Evolutionary conservation across 1,284 basidiomycete genomes (phyloP).

Genomic region (Clitocybe nebularis): DNA sequence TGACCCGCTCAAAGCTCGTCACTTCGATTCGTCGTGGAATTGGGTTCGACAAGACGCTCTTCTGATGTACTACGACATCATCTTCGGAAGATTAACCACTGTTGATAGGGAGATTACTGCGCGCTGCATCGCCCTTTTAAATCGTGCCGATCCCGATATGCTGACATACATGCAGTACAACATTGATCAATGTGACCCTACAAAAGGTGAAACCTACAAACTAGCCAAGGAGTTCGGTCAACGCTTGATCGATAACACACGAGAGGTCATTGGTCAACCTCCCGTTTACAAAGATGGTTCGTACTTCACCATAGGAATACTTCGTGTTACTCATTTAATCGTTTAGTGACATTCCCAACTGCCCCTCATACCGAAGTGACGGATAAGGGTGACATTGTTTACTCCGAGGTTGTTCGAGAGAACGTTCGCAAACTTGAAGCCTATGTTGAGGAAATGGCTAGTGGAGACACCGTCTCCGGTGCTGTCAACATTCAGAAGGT

Average conservation of each 20-base stretch:
- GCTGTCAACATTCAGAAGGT: slow-evolving; percentile 94
- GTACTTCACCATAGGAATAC: slow-evolving; percentile 26
- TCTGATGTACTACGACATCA: slow-evolving; percentile 96
- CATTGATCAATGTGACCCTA: slow-evolving; percentile 81
- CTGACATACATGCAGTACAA: slow-evolving; percentile 95
- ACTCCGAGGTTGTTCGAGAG: slow-evolving; percentile 91
- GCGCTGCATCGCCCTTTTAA: slow-evolving; percentile 95
- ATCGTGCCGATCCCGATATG: slow-evolving; percentile 90
- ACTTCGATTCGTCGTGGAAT: slow-evolving; percentile 99
- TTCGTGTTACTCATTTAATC: slow-evolving; percentile 7
- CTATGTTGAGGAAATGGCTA: slow-evolving; percentile 98
- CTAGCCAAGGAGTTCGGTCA: slow-evolving; percentile 97
- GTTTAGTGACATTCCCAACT: slow-evolving; percentile 91
- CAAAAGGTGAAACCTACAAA: slow-evolving; percentile 86
- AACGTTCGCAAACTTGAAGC: slow-evolving; percentile 97
- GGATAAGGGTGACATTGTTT: slow-evolving; percentile 91
- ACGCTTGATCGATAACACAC: slow-evolving; percentile 92
- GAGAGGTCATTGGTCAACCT: slow-evolving; percentile 77
- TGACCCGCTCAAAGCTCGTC: slow-evolving; percentile 92
- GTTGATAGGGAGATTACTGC: slow-evolving; percentile 96
- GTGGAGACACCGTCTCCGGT: slow-evolving; percentile 80
- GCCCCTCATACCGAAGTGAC: slow-evolving; percentile 94
- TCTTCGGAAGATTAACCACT: slow-evolving; percentile 89
- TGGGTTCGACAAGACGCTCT: slow-evolving; percentile 97
- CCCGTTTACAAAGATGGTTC: slow-evolving; percentile 92